Conservation (phyloP, 2,329 filamentous ascomycete genomes). For the Alternaria conjuncta region DNA sequence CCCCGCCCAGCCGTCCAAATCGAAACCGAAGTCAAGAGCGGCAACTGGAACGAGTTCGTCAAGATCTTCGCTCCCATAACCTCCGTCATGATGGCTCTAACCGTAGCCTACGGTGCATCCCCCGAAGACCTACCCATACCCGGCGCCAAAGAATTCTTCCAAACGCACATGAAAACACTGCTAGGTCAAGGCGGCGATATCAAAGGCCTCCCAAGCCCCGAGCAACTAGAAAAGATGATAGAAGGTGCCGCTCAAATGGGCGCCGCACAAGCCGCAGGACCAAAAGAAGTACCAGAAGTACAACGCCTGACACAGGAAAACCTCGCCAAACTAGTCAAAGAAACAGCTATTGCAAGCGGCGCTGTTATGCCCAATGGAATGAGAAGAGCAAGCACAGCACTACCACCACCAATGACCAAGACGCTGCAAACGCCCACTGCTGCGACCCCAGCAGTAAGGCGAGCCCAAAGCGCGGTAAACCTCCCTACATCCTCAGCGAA, state of each 20-base stretch:
- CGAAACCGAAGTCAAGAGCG: slow-evolving; percentile 57
- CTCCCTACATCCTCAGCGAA: slow-evolving; percentile 23
- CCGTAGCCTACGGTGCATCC: slow-evolving; percentile 51
- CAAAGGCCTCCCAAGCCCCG: slow-evolving; percentile 42
- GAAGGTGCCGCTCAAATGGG: slow-evolving; percentile 43
- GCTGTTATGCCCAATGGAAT: slow-evolving; percentile 41
- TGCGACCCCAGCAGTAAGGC: slow-evolving; percentile 13
- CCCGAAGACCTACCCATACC: slow-evolving; percentile 44
- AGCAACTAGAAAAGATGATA: slow-evolving; percentile 48
- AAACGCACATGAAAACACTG: slow-evolving; percentile 43
- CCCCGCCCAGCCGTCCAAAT: slow-evolving; percentile 52
- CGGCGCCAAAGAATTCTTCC: slow-evolving; percentile 44
- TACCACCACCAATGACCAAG: slow-evolving; percentile 33
- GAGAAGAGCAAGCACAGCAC: slow-evolving; percentile 37
- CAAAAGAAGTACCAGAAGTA: slow-evolving; percentile 32
- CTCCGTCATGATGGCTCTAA: slow-evolving; percentile 57
- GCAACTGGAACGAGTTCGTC: slow-evolving; percentile 59
- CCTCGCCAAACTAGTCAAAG: slow-evolving; percentile 46
- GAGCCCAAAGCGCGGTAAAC: slow-evolving; percentile 36
- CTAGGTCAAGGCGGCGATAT: slow-evolving; percentile 40
- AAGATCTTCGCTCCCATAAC: slow-evolving; percentile 60
- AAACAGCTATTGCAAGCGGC: slow-evolving; percentile 46
- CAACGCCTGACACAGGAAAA: slow-evolving; percentile 48
- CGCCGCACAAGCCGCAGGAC: slow-evolving; percentile 37
- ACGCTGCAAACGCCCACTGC: slow-evolving; percentile 26